Evolutionary conservation across 768 basidiomycete genomes (phyloP), one percentile per base, ranked within the genome.

Genomic region (Trametes coccinea): DNA sequence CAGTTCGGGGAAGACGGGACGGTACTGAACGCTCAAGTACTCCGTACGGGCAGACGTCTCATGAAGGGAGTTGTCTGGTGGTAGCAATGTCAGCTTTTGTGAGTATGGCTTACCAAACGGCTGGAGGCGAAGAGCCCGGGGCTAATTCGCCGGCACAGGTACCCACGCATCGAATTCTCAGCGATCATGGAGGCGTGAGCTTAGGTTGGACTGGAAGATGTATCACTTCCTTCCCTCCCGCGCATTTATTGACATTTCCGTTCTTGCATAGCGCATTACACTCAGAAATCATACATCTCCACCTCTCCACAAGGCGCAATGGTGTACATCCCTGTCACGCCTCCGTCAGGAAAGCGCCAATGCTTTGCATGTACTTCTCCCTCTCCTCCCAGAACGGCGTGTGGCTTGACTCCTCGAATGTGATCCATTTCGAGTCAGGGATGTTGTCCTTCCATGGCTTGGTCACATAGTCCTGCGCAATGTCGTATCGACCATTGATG

Each of bases 51-150:
- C 1, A 78, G 87, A 60, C 75, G 85, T 65, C 71, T 91, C 62
- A 92, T 92, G 89, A 82, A 80, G 61, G 90, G 90, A 0, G 76
- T 72, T 0, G 88, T 87, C 0, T 90, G 82, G 79, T 87, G 86
- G 83, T 88, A 67, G 67, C 9, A 3, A 33, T 30, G 27, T 1
- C 22, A 22, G 1, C 22, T 22, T 22, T 22, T 1, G 30, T 13
- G 10, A 3, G 9, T 29, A 9, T 11, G 3, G 2, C 27, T 46
- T 2, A 5, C 34, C 0, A 2, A 14, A 43, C 1, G 41, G 2
- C 41, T 43, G 41, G 34, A 6, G 34, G 34, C 11, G 22, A 22
- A 22, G 22, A 5, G 34, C 34, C 34, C 2, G 1, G 34, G 1
- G 5, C 11, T 37, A 0, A 11, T 6, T 37, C 1, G 34, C 34